Conservation (phyloP, 2,329 filamentous ascomycete species). For the Alternaria sp. region DNA sequence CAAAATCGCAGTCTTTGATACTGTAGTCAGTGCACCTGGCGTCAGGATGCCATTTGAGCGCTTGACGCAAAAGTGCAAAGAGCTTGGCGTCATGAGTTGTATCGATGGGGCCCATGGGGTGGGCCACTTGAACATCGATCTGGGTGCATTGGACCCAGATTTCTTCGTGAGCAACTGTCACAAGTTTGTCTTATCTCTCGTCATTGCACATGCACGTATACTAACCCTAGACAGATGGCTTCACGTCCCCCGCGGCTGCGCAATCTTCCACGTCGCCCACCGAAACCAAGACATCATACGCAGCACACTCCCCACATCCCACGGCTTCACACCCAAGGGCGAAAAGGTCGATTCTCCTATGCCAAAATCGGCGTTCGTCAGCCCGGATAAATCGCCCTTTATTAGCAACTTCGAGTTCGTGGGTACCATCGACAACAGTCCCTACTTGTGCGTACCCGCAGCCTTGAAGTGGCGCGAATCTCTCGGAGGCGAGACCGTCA, state of each 20-base stretch:
- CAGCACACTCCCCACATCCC: constrained; percentile 78
- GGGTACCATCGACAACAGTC: constrained; percentile 74
- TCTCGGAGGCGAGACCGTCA: constrained; percentile 75
- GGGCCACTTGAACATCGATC: constrained; percentile 76
- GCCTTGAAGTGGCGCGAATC: constrained; percentile 73
- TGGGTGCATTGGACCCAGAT: constrained; percentile 73
- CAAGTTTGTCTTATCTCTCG: constrained; percentile 24
- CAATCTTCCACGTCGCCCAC: constrained; percentile 77
- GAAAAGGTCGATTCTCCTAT: constrained; percentile 46
- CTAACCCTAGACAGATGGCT: constrained; percentile 68
- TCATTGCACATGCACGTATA: neutral
- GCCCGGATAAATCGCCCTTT: constrained; percentile 63
- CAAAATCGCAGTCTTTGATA: constrained; percentile 77
- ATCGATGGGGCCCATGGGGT: constrained; percentile 87
- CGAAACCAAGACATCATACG: constrained; percentile 78
- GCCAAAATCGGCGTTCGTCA: constrained; percentile 31
- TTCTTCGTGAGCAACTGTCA: constrained; percentile 83
- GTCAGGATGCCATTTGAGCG: constrained; percentile 79
- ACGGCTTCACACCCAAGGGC: constrained; percentile 68
- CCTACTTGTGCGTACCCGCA: constrained; percentile 74
- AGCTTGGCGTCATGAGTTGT: constrained; percentile 71
- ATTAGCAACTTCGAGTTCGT: constrained; percentile 76
- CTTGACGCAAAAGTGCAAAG: constrained; percentile 68
- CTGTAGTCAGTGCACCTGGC: constrained; percentile 78
- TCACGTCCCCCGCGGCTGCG: constrained; percentile 77